phyloP scores from a whole-genome alignment of 495 filamentous ascomycete species.

The Glonium stellatum region DNA sequence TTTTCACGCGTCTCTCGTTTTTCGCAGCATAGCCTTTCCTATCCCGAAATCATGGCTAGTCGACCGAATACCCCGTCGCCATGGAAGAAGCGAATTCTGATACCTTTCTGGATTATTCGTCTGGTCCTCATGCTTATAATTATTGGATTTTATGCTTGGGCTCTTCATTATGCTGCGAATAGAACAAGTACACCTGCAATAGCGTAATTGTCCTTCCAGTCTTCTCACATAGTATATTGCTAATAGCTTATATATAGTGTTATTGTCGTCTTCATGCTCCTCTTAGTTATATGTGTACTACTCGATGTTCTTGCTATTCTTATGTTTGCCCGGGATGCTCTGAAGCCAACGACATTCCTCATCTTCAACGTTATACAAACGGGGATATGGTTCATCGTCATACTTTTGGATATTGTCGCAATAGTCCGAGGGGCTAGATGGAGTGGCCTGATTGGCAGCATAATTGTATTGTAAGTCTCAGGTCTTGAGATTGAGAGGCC shows the following conservation, averaged over 20 bases:
- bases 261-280: constrained; percentile 22
- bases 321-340: constrained; percentile 16
- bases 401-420: constrained; percentile 21
- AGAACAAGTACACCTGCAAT: constrained; percentile 5
- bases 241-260: constrained; percentile 10
- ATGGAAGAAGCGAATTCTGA: constrained; percentile 30
- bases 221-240: not conserved
- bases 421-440: constrained; percentile 14
- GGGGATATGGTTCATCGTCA: constrained; percentile 20
- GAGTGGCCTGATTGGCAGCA: constrained; percentile 5
- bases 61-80: not conserved
- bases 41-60: not conserved
- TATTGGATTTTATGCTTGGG: constrained; percentile 17
- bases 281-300: constrained; percentile 24
- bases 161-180: constrained; percentile 2
- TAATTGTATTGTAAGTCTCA: constrained; percentile 23
- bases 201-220: constrained; percentile 3
- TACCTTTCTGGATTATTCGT: constrained; percentile 28
- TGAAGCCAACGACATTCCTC: constrained; percentile 24
- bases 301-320: constrained; percentile 28
- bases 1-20: too few species aligned
- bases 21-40: too few species aligned
- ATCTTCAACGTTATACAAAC: constrained; percentile 26
- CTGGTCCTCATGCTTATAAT: constrained; percentile 24
- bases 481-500: not conserved